Conservation (phyloP, 805 yeast species). For the Wickerhamomyces subpelliculosus region DNA sequence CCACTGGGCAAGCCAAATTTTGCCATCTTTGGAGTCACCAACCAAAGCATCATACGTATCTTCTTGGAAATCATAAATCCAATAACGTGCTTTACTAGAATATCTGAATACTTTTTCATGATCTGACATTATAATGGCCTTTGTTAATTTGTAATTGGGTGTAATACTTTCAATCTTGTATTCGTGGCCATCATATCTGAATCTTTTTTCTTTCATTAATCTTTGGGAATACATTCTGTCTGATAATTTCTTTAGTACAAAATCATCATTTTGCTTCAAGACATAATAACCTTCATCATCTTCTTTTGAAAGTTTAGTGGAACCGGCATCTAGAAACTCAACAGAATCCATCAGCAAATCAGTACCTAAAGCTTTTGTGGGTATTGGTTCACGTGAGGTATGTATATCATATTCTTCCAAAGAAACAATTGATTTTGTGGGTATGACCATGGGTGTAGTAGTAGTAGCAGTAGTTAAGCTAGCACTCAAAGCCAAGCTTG, state of each 20-base stretch:
- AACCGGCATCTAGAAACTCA: constrained; percentile 21
- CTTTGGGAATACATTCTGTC: constrained; percentile 17
- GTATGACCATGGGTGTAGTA: constrained; percentile 1
- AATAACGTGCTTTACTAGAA: constrained; percentile 54
- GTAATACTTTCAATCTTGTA: constrained; percentile 34
- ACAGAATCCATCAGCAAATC: constrained; percentile 8
- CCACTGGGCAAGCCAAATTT: constrained; percentile 43
- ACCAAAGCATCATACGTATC: constrained; percentile 28
- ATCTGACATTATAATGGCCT: constrained; percentile 52
- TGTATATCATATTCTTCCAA: constrained; percentile 1
- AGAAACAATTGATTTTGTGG: background rate
- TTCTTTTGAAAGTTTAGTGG: constrained; percentile 13
- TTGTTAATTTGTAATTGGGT: constrained; percentile 38
- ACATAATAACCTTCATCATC: constrained; percentile 40
- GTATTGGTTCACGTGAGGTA: constrained; percentile 3
- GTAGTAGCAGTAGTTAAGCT: background rate
- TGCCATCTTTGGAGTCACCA: constrained; percentile 14
- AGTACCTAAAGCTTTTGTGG: constrained; percentile 1
- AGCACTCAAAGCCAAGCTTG: too few species aligned
- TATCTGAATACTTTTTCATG: constrained; percentile 54
- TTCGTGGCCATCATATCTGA: constrained; percentile 34
- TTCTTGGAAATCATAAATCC: constrained; percentile 47
- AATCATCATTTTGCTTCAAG: constrained; percentile 12
- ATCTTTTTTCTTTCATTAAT: constrained; percentile 24
- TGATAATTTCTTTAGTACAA: constrained; percentile 25